Conservation (phyloP, 1,284 basidiomycete genomes). For the Puccinia polysora region DNA sequence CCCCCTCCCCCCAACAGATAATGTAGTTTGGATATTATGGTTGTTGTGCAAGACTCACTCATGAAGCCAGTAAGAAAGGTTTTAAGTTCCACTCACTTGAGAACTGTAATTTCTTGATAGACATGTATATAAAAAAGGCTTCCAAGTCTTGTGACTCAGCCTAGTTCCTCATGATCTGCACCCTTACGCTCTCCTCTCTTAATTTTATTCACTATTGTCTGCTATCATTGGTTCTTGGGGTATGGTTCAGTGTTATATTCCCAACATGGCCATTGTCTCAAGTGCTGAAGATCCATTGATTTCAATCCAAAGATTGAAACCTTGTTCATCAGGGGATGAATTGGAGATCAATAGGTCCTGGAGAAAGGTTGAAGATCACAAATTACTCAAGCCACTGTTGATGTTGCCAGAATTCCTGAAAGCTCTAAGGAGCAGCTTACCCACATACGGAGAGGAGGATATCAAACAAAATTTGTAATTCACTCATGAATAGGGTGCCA, state of each 20-base stretch:
- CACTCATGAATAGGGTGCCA: slow-evolving; percentile 68
- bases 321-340: slow-evolving; percentile 95
- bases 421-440: slow-evolving; percentile 72
- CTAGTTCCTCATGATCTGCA: neutral
- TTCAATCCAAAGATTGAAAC: slow-evolving; percentile 66
- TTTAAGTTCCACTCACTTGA: slow-evolving; percentile 91
- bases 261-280: slow-evolving; percentile 53
- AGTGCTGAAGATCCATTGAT: slow-evolving; percentile 55
- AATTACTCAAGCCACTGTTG: slow-evolving; percentile 79
- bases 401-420: slow-evolving; percentile 77
- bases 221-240: no score
- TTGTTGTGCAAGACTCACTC: slow-evolving; percentile 89
- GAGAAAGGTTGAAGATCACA: slow-evolving; percentile 85
- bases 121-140: neutral
- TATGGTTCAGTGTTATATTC: no score
- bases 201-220: no score
- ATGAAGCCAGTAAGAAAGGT: slow-evolving; percentile 99
- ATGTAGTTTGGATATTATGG: slow-evolving; percentile 90
- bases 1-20: no score
- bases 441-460: slow-evolving; percentile 83
- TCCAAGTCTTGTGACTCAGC: neutral
- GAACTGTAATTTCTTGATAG: slow-evolving; percentile 55
- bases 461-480: slow-evolving; percentile 86
- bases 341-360: no score
- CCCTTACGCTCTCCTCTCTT: neutral